These are phyloP conservation scores for Gloeostereum incarnatum DNA, from an alignment of 768 basidiomycete species.

Conservation along the genomic window DNA sequence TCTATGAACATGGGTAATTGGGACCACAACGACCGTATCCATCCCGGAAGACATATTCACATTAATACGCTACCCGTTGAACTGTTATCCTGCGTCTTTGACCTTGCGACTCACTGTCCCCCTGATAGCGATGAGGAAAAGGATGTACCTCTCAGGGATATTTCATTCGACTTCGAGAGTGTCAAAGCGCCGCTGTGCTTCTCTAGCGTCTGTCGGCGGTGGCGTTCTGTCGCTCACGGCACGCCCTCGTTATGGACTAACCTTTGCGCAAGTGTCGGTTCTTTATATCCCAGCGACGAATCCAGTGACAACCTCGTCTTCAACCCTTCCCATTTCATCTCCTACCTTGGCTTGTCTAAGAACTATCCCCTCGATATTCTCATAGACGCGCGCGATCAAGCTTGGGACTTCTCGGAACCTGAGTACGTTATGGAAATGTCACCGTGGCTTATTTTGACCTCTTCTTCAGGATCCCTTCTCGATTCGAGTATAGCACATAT, in stretches of 20 bases:
- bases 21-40: too few relatives aligned
- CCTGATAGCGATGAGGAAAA: slow-evolving; percentile 13
- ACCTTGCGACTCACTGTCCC: slow-evolving; percentile 29
- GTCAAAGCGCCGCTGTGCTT: slow-evolving; percentile 35
- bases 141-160: slow-evolving; percentile 14
- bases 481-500: slow-evolving; percentile 17
- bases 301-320: slow-evolving; percentile 8
- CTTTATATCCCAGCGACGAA: slow-evolving; percentile 7
- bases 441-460: slow-evolving; percentile 5
- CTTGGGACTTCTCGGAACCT: slow-evolving; percentile 48
- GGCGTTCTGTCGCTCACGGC: slow-evolving; percentile 39
- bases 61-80: slow-evolving; percentile 43
- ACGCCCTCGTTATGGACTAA: slow-evolving; percentile 48
- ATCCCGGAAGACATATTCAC: too few relatives aligned
- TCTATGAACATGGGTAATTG: not conserved
- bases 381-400: slow-evolving; percentile 48
- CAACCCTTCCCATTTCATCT: slow-evolving; percentile 26
- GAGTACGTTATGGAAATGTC: slow-evolving; percentile 23
- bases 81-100: slow-evolving; percentile 48
- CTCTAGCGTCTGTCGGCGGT: slow-evolving; percentile 39
- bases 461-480: slow-evolving; percentile 16
- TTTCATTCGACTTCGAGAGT: slow-evolving; percentile 26
- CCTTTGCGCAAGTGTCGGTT: slow-evolving; percentile 32
- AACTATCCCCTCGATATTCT: slow-evolving; percentile 43
- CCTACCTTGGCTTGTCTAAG: slow-evolving; percentile 37